Evolutionary conservation across 2,329 filamentous ascomycete species (phyloP), one percentile per base, ranked within the genome.

Genomic region (Aurifilum marmelostoma): DNA sequence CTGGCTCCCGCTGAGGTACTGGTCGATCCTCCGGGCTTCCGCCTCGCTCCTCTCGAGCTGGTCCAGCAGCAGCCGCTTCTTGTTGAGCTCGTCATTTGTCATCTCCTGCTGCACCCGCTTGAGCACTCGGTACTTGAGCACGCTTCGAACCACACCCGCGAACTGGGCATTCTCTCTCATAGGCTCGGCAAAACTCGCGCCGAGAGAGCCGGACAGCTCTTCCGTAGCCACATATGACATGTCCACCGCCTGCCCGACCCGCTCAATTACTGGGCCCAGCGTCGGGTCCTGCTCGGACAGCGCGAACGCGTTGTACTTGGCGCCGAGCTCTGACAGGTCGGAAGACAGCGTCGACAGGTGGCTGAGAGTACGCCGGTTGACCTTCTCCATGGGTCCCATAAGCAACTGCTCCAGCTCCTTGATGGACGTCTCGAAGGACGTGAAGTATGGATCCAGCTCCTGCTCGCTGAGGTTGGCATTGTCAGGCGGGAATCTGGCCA

Each of bases 151-250:
- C 0, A 99, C 93, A 14, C 96, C 93, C 0, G 96, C 96, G 78
- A 99, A 99, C 76, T 99, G 96, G 16, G 96, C 94, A 75, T 94
- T 97, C 81, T 99, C 96, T 67, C 97, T 89, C 93, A 99, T 97
- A 0, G 96, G 96, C 77, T 99, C 97, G 0, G 97, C 94, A 77
- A 99, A 99, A 73, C 89, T 96, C 43, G 95, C 94, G 27, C 94
- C 94, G n/a, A 99, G 83, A 0, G 92, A 91, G 1, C 89, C 89
- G 0, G 94, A 94, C 3, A 99, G 83, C 77, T 99, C 96, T 75
- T 97, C 93, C 0, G 95, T 98, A 12, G 93, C 94, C 73, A 99
- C 94, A 77, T 98, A 99, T 0, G 96, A 97, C 12, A 93, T 92
- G 78, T 99, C 96, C 11, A 95, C 93, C 2, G 96, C 96, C 80